phyloP scores from a whole-genome alignment of 805 yeast species.

The Jamesozyma rosinii region DNA sequence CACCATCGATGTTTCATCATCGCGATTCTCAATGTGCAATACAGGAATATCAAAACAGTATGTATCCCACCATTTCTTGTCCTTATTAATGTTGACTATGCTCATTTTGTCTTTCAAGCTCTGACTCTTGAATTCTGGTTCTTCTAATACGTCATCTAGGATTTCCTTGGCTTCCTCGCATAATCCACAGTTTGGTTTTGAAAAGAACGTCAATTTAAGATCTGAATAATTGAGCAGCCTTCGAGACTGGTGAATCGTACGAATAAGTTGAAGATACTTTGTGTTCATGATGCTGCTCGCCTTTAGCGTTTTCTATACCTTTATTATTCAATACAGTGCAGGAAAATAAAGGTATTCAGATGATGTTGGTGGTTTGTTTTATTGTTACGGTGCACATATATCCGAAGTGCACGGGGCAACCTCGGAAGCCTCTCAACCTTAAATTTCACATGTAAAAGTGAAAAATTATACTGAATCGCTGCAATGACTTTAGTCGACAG shows the following conservation, averaged over 20 bases:
- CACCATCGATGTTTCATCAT: constrained; percentile 37
- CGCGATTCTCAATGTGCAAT: constrained; percentile 48
- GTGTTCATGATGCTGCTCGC: not conserved
- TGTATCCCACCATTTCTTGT: constrained; percentile 57
- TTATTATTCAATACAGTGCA: no score
- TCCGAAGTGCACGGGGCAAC: not conserved
- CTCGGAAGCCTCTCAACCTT: not conserved
- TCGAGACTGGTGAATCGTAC: not conserved
- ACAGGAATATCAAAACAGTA: constrained; percentile 78
- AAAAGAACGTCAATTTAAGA: constrained; percentile 47
- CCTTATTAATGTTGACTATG: constrained; percentile 51
- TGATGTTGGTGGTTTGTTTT: no score
- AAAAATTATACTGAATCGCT: no score
- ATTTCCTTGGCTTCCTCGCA: constrained; percentile 57
- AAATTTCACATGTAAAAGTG: not conserved
- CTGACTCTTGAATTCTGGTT: constrained; percentile 26
- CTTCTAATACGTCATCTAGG: constrained; percentile 32
- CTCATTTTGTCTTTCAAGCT: constrained; percentile 28
- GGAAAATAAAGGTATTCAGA: no score
- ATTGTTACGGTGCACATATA: no score
- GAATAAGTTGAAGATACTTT: not conserved
- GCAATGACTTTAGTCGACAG: no score
- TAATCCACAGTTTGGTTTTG: constrained; percentile 59
- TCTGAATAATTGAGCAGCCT: not conserved
- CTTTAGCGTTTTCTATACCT: no score